Evolutionary conservation across 2,329 filamentous ascomycete genomes (phyloP), one percentile per base, ranked within the genome.

Genomic region (Cryoendolithus antarcticus): DNA sequence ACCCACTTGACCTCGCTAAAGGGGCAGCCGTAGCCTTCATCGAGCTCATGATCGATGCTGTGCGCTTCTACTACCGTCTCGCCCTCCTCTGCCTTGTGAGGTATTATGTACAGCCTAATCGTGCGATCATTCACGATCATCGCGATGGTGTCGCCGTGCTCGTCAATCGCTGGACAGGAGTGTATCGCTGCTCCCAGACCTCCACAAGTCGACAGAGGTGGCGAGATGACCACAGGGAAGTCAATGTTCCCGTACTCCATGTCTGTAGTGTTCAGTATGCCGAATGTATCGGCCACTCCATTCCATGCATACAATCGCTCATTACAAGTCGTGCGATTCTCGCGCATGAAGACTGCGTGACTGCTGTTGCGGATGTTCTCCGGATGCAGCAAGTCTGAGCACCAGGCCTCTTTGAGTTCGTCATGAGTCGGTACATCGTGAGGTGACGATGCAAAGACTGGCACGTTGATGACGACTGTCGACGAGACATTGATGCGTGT

Each of bases 121-220:
- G 57, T 60, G 13, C 57, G 49, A 44, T 60, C 57, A 32, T 61
- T 61, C 35, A 61, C 57, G 33, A 60, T 52, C 54, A 61, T 59
- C 8, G 57, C 58, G 13, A 60, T 49, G 6, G 55, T 58, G 38
- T 57, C 55, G 7, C 58, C 58, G 34, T 55, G 47, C 44, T 61
- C 58, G 32, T 61, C 57, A 8, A 60, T 46, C 6, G 57, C 49
- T 5, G 58, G 58, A 34, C 51, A 53, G 19, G 54, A 55, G 33
- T 60, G 55, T 7, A 61, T 58, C 6, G 58, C 57, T 7, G 58
- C 58, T 3, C 58, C 58, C 1, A 60, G 44, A 2, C 58, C 58
- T 34, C 58, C 58, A 34, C 54, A 57, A 1, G 56, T 60, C 19
- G 57, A 59, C 3, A 61, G 44, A 2, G 58, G 58, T 11, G 57